phyloP scores from a whole-genome alignment of 192 early-diverging fungal genomes.

The Thoreauomyces humboldtii region DNA sequence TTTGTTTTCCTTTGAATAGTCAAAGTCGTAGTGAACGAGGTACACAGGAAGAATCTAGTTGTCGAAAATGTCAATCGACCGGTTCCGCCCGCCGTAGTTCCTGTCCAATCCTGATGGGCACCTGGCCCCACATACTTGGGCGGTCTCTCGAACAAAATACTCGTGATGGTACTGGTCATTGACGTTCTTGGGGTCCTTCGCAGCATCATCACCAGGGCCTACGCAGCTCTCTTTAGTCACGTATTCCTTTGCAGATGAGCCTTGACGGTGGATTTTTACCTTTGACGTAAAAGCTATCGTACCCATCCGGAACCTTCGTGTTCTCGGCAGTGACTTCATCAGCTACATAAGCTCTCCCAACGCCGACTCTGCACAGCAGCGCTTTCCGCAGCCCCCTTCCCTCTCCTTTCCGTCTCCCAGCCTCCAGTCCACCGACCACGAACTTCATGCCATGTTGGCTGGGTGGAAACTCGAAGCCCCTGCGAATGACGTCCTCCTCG shows the following conservation, averaged over 20 bases:
- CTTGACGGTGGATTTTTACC: constrained; percentile 14
- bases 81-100: background rate
- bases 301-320: constrained; percentile 48
- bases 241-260: no score
- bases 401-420: constrained; percentile 9
- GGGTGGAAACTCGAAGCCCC: constrained; percentile 52
- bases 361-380: constrained; percentile 46
- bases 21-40: constrained; percentile 55
- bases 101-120: no score
- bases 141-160: constrained; percentile 51
- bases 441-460: constrained; percentile 41
- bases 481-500: constrained; percentile 58
- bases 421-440: constrained; percentile 33
- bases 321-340: constrained; percentile 36
- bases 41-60: constrained; percentile 52
- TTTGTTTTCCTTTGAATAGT: constrained; percentile 40
- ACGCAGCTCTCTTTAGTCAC: background rate
- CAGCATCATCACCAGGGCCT: background rate
- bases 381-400: constrained; percentile 36
- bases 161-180: constrained; percentile 41
- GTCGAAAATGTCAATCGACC: no score
- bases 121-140: constrained; percentile 31
- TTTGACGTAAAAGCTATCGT: constrained; percentile 56
- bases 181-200: constrained; percentile 6
- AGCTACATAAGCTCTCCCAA: constrained; percentile 45